Conservation (phyloP, 108 stramenopile genomes). For the Discostella pseudostelligera region DNA sequence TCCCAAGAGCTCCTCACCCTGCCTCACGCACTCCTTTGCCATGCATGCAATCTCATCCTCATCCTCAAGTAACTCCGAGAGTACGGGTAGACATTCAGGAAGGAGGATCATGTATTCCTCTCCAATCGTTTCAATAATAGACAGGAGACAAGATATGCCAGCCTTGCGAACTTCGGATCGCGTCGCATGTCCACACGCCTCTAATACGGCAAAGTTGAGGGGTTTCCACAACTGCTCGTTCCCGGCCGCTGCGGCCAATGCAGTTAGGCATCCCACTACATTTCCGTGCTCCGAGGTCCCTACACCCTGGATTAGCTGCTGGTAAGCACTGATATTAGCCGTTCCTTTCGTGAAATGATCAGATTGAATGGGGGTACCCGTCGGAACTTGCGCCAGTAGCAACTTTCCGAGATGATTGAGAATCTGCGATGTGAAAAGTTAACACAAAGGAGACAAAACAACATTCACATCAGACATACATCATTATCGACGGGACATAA, state of each 20-base stretch:
- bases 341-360: conserved; percentile 18
- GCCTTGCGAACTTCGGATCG: conserved; percentile 76
- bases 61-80: conserved; percentile 87
- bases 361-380: conserved; percentile 35
- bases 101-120: conserved; percentile 92
- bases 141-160: conserved; percentile 72
- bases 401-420: conserved; percentile 73
- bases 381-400: conserved; percentile 55
- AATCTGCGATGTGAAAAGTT: conserved; percentile 23
- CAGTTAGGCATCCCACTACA: conserved; percentile 70
- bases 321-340: conserved; percentile 40
- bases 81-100: conserved; percentile 86
- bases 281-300: conserved; percentile 61
- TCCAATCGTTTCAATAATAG: conserved; percentile 78
- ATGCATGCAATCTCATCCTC: conserved; percentile 77
- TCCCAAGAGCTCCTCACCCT: conserved; percentile 84
- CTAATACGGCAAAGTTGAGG: conserved; percentile 80
- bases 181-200: conserved; percentile 60
- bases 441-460: background rate
- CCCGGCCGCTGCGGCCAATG: conserved; percentile 82
- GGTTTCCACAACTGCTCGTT: conserved; percentile 91
- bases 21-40: conserved; percentile 76
- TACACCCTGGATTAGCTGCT: conserved; percentile 57
- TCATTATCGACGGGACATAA: background rate
- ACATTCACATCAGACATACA: background rate